These are phyloP conservation scores for Candida ponderosae DNA, from an alignment of 805 yeast genomes.

Conservation along the genomic window DNA sequence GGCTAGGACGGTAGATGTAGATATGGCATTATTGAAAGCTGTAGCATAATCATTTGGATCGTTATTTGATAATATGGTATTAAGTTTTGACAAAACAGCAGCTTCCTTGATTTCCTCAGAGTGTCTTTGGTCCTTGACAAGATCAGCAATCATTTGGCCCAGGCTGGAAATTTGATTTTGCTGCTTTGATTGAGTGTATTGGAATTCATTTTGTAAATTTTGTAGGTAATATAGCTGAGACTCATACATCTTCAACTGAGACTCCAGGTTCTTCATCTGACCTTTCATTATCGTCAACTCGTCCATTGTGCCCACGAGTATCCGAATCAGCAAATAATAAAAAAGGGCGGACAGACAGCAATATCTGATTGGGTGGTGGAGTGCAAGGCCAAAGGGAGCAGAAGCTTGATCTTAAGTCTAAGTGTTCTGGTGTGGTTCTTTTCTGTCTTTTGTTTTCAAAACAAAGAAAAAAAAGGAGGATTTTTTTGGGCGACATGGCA, in stretches of 20 bases:
- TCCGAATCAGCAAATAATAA: too few species aligned
- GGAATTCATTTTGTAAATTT: conserved; percentile 15
- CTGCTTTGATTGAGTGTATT: conserved; percentile 16
- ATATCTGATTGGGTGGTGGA: too few species aligned
- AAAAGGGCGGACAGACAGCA: too few species aligned
- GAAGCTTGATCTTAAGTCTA: too few species aligned
- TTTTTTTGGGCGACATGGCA: too few species aligned
- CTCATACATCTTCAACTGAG: conserved; percentile 15
- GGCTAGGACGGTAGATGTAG: conserved; percentile 1
- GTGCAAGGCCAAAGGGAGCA: too few species aligned
- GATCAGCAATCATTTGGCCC: conserved; percentile 16
- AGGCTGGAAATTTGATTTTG: conserved; percentile 16
- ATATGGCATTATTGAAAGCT: conserved; percentile 5
- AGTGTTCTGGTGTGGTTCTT: too few species aligned
- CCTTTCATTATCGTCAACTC: conserved; percentile 9
- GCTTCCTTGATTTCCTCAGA: conserved; percentile 16
- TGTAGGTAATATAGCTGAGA: conserved; percentile 16
- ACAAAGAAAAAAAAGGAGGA: too few species aligned
- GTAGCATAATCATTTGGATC: conserved; percentile 10
- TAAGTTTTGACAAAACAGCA: conserved; percentile 15
- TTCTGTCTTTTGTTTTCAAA: too few species aligned
- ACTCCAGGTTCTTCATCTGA: conserved; percentile 16
- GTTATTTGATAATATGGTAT: conserved; percentile 11
- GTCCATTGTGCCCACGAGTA: too few species aligned
- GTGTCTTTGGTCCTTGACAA: conserved; percentile 17